Evolutionary conservation across 768 basidiomycete genomes (phyloP).

Genomic region (Phanerochaete carnosa): DNA sequence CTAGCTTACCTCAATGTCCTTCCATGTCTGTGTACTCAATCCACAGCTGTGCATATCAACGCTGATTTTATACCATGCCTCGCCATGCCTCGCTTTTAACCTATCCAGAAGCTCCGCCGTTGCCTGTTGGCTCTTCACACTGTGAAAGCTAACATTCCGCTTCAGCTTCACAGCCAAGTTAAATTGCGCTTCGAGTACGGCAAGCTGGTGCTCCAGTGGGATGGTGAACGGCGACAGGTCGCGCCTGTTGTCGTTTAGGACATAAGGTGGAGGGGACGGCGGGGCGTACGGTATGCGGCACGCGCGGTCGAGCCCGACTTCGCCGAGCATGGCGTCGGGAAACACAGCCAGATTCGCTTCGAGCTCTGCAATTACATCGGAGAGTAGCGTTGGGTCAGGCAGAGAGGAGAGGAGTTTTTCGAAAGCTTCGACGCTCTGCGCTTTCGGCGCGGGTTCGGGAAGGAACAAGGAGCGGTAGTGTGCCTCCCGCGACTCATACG

Average conservation of each 20-base stretch:
- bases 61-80: slow-evolving; percentile 63
- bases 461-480: slow-evolving; percentile 80
- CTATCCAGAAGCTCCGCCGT: slow-evolving; percentile 63
- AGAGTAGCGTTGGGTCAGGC: slow-evolving; percentile 68
- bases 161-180: slow-evolving; percentile 77
- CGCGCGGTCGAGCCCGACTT: slow-evolving; percentile 85
- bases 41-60: slow-evolving; percentile 92
- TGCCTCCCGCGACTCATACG: slow-evolving; percentile 47
- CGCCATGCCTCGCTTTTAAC: slow-evolving; percentile 56
- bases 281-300: slow-evolving; percentile 70
- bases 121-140: slow-evolving; percentile 70
- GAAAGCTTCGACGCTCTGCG: slow-evolving; percentile 40
- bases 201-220: slow-evolving; percentile 76
- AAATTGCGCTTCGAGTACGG: slow-evolving; percentile 79
- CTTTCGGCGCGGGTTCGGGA: slow-evolving; percentile 19
- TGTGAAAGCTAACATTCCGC: slow-evolving; percentile 84
- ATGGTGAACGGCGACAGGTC: slow-evolving; percentile 74
- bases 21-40: slow-evolving; percentile 73
- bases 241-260: slow-evolving; percentile 32
- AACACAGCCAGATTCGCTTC: slow-evolving; percentile 56
- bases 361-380: slow-evolving; percentile 56
- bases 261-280: slow-evolving; percentile 27
- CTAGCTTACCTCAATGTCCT: slow-evolving; percentile 62
- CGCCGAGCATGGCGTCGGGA: slow-evolving; percentile 81
- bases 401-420: slow-evolving; percentile 56